Base-by-base conservation (phyloP, 2,329 filamentous ascomycete species). In the Botrytis hyacinthi region DNA sequence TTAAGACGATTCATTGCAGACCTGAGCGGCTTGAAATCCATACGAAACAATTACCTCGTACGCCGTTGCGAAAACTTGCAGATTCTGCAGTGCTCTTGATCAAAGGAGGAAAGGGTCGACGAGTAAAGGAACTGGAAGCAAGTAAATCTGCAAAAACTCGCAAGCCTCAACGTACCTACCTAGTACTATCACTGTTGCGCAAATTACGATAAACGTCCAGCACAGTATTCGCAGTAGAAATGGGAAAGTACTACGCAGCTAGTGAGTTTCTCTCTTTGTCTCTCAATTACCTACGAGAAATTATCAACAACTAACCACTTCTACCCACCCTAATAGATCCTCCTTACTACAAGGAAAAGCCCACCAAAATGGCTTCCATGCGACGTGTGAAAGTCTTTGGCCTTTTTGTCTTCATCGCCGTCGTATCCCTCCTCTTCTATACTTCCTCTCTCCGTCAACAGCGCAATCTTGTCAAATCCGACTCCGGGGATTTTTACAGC, bases 381-480 rank as follows among this genome's bases (percentile, higher is more conserved):
- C 90, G 93, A 76, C 90, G 93, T 78, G 80, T 93, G 78, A 90
- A 91, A 80, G 84, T 92, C 78, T 84, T 94, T 73, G 84, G 89
- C 76, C 84, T 95, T 79, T 85, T 91, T 73, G 85, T 90, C 73
- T 78, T 94, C 77, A 85, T 90, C 76, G 85, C 88, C 74, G 83
- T 95, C 74, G 83, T 95, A 77, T 86, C 91, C 63, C 84, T 92
- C 72, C 85, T 97, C 77, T 94, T 95, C 84, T 91, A 93, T 81
- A 91, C 91, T 32, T 87, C 87, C n/a, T 86, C 86, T 67, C 84
- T 88, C 70, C 86, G 87, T 73, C 84, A 87, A 68, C 57, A 67
- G 84, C 85, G 48, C 82, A 84, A 75, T 18, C 74, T 84, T 84
- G 66, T 86, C n/a, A 57, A 57, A 83, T 61, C 86, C 87, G 78